These are phyloP conservation scores for Erythrobasidium hasegawianum DNA, from an alignment of 1,284 basidiomycete genomes.

Conservation along the genomic window DNA sequence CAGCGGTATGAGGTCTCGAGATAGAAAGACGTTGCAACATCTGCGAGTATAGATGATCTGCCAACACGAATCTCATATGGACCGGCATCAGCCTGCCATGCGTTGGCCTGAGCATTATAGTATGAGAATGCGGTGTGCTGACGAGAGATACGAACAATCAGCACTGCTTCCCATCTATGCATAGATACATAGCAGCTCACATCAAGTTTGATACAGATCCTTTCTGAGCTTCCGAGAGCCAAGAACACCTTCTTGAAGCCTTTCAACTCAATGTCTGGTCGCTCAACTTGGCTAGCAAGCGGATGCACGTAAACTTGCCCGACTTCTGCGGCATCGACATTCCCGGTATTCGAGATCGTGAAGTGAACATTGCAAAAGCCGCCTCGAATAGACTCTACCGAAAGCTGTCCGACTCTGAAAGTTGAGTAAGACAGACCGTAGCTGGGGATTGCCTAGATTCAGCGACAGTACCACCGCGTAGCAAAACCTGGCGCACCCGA, in stretches of 20 bases:
- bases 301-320: constrained; percentile 62
- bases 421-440: constrained; percentile 78
- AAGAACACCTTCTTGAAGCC: constrained; percentile 60
- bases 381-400: constrained; percentile 35
- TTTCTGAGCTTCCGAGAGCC: constrained; percentile 54
- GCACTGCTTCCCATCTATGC: too few species aligned
- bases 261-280: constrained; percentile 59
- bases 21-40: too few species aligned
- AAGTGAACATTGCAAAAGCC: constrained; percentile 51
- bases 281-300: constrained; percentile 47
- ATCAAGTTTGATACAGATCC: constrained; percentile 55
- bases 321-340: constrained; percentile 59
- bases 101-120: too few species aligned
- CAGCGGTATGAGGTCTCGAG: too few species aligned
- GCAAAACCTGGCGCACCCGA: too few species aligned
- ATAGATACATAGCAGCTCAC: too few species aligned
- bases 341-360: constrained; percentile 60
- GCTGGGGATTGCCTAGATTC: constrained; percentile 58
- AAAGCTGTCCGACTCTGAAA: constrained; percentile 52
- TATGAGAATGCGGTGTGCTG: too few species aligned
- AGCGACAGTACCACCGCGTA: constrained; percentile 13
- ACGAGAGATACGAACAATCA: too few species aligned
- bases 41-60: too few species aligned
- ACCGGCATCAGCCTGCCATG: too few species aligned
- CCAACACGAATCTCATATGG: too few species aligned